Conservation (phyloP, 2,329 filamentous ascomycete species). For the Trichoderma sp. region DNA sequence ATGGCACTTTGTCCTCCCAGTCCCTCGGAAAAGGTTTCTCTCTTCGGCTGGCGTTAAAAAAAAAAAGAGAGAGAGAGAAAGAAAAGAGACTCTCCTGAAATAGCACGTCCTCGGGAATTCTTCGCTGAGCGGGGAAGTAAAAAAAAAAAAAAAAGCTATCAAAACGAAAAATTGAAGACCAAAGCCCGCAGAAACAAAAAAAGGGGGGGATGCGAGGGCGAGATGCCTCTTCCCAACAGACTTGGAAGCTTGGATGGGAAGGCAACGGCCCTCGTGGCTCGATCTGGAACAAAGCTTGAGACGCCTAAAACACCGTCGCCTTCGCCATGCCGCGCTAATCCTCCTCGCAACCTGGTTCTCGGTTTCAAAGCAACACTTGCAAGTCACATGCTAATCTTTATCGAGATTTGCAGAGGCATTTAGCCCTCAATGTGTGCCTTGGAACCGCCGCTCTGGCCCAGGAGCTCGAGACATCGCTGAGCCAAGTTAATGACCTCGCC, state of each 20-base stretch:
- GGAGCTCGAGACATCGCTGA: conserved; percentile 80
- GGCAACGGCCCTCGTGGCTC: conserved; percentile 23
- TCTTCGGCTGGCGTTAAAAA: not conserved
- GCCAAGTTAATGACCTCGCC: conserved; percentile 90
- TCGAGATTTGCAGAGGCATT: not conserved
- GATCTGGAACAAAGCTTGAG: conserved; percentile 28
- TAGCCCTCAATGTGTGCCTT: conserved; percentile 82
- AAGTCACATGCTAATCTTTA: not conserved
- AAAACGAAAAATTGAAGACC: conserved; percentile 8
- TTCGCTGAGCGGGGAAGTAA: conserved; percentile 11
- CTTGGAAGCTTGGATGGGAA: conserved; percentile 16
- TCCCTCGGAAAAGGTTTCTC: not conserved
- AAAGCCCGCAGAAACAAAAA: conserved; percentile 22
- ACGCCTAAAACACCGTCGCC: conserved; percentile 33
- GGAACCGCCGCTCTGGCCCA: conserved; percentile 66
- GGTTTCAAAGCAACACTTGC: not conserved
- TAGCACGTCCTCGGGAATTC: conserved; percentile 12
- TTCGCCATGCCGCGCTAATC: conserved; percentile 20
- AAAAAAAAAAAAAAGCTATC: conserved; percentile 12
- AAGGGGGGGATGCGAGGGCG: conserved; percentile 20
- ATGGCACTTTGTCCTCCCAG: conserved; percentile 9
- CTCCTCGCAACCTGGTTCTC: not conserved
- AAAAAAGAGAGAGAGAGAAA: too few species aligned
- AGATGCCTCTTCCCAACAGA: conserved; percentile 21
- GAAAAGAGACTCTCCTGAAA: conserved; percentile 7